Evolutionary conservation across 2,329 filamentous ascomycete genomes (phyloP).

Genomic region (Colletotrichum sp.): DNA sequence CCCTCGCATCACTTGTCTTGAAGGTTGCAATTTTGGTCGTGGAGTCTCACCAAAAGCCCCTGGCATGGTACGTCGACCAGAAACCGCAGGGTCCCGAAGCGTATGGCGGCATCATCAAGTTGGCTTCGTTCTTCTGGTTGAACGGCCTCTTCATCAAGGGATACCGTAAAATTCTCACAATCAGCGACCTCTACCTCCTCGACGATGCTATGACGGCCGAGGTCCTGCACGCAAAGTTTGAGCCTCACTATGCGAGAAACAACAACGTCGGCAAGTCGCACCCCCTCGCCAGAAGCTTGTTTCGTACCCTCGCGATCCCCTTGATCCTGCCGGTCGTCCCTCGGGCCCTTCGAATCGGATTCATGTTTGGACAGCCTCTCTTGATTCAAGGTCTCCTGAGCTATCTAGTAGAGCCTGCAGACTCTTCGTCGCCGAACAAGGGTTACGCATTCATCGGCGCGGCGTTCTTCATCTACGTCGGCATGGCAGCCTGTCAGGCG

Average conservation of each 20-base stretch:
- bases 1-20: constrained; percentile 19
- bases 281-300: constrained; percentile 31
- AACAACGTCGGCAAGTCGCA: constrained; percentile 16
- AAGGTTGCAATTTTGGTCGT: constrained; percentile 24
- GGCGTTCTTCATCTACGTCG: constrained; percentile 40
- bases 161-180: constrained; percentile 30
- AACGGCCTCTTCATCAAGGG: constrained; percentile 36
- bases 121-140: constrained; percentile 38
- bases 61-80: not conserved
- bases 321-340: constrained; percentile 39
- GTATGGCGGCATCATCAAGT: constrained; percentile 33
- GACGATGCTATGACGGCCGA: not conserved
- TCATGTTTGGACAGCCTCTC: constrained; percentile 45
- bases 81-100: constrained; percentile 43
- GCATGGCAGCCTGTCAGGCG: constrained; percentile 42
- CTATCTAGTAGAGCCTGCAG: constrained; percentile 29
- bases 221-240: not conserved
- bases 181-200: constrained; percentile 33
- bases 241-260: constrained; percentile 3
- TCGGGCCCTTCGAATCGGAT: constrained; percentile 31
- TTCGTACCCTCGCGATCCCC: constrained; percentile 31
- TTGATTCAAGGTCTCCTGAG: constrained; percentile 35
- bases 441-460: constrained; percentile 50
- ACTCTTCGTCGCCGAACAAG: constrained; percentile 22
- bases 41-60: constrained; percentile 25